Conservation (phyloP, 495 filamentous ascomycete species). For the Parachaetomium inaequale region DNA sequence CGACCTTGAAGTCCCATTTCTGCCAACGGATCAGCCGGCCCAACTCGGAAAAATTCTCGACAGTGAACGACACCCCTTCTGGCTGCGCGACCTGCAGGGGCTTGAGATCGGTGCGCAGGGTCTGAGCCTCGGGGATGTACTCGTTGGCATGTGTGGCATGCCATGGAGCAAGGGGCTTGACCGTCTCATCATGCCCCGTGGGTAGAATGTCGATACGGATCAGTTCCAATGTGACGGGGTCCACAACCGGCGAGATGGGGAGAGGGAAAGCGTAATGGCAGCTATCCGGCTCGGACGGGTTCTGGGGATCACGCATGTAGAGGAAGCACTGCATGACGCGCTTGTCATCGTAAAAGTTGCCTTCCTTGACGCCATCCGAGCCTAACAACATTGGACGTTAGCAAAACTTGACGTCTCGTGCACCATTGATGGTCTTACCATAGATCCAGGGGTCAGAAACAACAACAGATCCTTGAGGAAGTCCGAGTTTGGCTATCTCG, state of each 20-base stretch:
- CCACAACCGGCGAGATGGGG: slow-evolving; percentile 73
- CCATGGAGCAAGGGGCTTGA: slow-evolving; percentile 52
- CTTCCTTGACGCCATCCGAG: slow-evolving; percentile 59
- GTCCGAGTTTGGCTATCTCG: slow-evolving; percentile 60
- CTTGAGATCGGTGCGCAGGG: slow-evolving; percentile 63
- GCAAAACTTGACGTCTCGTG: not conserved
- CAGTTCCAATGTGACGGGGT: slow-evolving; percentile 59
- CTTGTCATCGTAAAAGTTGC: slow-evolving; percentile 49
- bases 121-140: slow-evolving; percentile 69
- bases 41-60: slow-evolving; percentile 45
- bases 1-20: slow-evolving; percentile 68
- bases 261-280: slow-evolving; percentile 81
- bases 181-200: slow-evolving; percentile 58
- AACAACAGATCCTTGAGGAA: slow-evolving; percentile 59
- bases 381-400: slow-evolving; percentile 31
- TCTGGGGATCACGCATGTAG: slow-evolving; percentile 58
- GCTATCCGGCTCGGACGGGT: slow-evolving; percentile 54
- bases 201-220: slow-evolving; percentile 59
- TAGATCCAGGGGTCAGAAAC: slow-evolving; percentile 71
- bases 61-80: slow-evolving; percentile 67
- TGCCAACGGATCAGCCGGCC: slow-evolving; percentile 55
- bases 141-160: slow-evolving; percentile 59
- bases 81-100: slow-evolving; percentile 74
- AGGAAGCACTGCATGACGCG: slow-evolving; percentile 65
- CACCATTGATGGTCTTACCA: slow-evolving; percentile 43